Base-by-base conservation (phyloP, 2,329 filamentous ascomycete genomes). In the Trichophyton rubrum region DNA sequence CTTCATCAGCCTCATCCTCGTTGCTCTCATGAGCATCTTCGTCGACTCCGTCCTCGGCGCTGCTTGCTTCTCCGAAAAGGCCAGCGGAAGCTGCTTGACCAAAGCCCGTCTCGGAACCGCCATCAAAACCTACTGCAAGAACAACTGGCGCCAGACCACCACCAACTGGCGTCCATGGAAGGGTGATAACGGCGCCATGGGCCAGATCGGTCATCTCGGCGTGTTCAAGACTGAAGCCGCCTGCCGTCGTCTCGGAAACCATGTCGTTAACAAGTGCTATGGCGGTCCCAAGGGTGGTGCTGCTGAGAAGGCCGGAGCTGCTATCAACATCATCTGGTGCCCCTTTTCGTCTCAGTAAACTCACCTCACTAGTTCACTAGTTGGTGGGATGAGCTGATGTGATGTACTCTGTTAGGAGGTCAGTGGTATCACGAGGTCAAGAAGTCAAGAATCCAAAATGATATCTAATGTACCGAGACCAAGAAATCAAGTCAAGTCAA, bases 271-370 rank as follows among this genome's bases (percentile, higher is more conserved):
- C 22, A 49, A 38, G 17, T 59, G 57, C 41, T 43, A 58, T 41
- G 22, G 11, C 4, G 45, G 45, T 4, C 24, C 45, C 13, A 51
- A 51, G 20, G 57, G 40, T 11, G 30, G 43, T 11, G 33, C 33
- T 38, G 33, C 33, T 3, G n/a, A 30, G 43, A 59, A 49, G 15
- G 57, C 40, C 9, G 57, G 57, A 15, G 40, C 57, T 15, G 27
- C 40, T 11, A 47, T 59, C 17, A 59, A 59, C 41, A 59, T 59
- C 27, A n/a, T 45, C 22, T 59, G 35, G 27, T 59, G 57, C 41
- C 57, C 57, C 8, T 57, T 13, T 7, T 20, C 20, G 8, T 45
- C 43, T 35, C 35, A 59, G 57, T 9, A 17, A n/a, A 22, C 11
- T 20, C 15, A 7, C 17, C 20, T 17, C 30, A 13, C n/a, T n/a